phyloP scores from a whole-genome alignment of 306 rosid species.

The Luffa aegyptiaca region DNA sequence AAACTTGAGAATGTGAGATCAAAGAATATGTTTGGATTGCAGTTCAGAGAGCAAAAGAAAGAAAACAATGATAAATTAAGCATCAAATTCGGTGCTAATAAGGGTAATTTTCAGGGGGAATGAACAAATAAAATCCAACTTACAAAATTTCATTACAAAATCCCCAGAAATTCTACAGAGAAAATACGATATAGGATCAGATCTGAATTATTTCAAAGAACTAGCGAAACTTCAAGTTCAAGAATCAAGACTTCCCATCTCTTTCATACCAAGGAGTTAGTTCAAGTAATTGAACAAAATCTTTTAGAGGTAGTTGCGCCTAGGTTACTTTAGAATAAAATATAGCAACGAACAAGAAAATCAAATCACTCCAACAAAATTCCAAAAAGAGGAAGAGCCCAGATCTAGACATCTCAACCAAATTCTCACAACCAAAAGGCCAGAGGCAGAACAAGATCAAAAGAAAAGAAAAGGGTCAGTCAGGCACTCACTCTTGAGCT shows the following conservation, averaged over 20 bases:
- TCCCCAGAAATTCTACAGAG: neutral
- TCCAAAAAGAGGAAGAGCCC: neutral
- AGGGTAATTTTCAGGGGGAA: neutral
- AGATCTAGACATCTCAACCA: conserved; percentile 11
- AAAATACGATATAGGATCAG: neutral
- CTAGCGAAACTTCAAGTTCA: neutral
- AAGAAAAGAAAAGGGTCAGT: neutral
- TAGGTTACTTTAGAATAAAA: neutral
- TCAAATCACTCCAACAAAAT: neutral
- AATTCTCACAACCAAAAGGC: neutral
- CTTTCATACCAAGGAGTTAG: neutral
- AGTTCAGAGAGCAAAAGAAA: neutral
- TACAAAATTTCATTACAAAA: neutral
- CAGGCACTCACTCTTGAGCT: conserved; percentile 60
- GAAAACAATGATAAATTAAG: neutral
- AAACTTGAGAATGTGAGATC: neutral
- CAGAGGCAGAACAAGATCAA: neutral
- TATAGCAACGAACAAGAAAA: neutral
- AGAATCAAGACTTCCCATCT: neutral
- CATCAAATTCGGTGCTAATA: neutral
- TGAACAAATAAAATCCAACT: neutral
- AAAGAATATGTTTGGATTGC: neutral
- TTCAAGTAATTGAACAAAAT: neutral
- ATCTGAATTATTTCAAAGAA: neutral
- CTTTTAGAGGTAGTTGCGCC: neutral